Base-by-base conservation (phyloP, 768 basidiomycete species). In the Suillus subaureus region DNA sequence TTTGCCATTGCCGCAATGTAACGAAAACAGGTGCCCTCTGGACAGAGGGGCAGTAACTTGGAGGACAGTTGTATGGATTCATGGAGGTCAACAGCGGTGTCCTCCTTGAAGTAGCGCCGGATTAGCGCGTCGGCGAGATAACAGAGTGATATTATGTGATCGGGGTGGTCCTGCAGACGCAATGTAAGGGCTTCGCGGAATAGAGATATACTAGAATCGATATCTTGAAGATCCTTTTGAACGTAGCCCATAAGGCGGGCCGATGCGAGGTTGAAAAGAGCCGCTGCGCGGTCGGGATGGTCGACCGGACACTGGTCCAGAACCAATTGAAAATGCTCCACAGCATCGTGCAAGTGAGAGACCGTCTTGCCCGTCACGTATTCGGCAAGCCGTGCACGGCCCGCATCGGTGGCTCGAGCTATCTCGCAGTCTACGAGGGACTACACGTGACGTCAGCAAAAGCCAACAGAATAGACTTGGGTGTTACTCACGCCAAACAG, bases 51-150 rank as follows among this genome's bases (percentile, higher is more conserved):
- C 23, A 49, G 13, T 26, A 51, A 3, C 23, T 15, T 23, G 6
- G 13, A 23, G 49, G 15, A 51, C 23, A 51, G 13, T 15, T 51
- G 49, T 3, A 4, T 13, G 13, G 13, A 51, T 51, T 51, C 49
- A 0, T 7, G 23, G 3, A 51, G 15, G 3, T 26, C 0, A 3
- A 23, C 6, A 2, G 6, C 6, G 3, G 26, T 51, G 12, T 3
- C 2, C 51, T 28, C 26, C 51, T 18, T 18, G 16, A 1, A 9
- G 28, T 18, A 31, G 18, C 28, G 18, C 52, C 28, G 21, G 28
- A 0, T 31, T 28, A 21, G 4, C 4, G 28, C 28, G 18, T 11
- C 1, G 9, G 2, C 0, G 28, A 54, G 28, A 8, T 31, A 0
- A 6, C 31, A 31, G 2, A 54, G 28, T 0, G 52, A 54, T 18